These are phyloP conservation scores for Rubroshorea leprosula DNA, from an alignment of 345 rosid genomes.

Conservation along the genomic window DNA sequence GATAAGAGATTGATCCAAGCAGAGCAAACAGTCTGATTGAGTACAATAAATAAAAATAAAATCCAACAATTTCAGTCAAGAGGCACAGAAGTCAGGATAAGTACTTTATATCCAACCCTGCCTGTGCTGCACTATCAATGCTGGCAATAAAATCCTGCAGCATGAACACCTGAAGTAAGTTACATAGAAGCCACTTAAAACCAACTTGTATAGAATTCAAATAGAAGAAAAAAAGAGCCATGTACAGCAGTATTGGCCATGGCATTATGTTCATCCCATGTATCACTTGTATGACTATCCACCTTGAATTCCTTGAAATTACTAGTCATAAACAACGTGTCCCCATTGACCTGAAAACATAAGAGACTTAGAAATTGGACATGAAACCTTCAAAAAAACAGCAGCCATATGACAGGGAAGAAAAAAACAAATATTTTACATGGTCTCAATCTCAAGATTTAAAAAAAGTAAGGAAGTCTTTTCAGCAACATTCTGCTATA, in stretches of 20 bases:
- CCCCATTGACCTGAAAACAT: slow-evolving; percentile 82
- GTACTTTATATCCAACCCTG: slow-evolving; percentile 69
- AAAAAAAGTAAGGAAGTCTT: not conserved
- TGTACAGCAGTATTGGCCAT: slow-evolving; percentile 82
- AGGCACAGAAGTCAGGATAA: slow-evolving; percentile 17
- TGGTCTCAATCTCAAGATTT: not conserved
- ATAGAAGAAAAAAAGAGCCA: slow-evolving; percentile 10
- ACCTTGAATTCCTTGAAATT: slow-evolving; percentile 84
- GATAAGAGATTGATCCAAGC: no score
- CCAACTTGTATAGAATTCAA: not conserved
- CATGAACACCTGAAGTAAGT: slow-evolving; percentile 18
- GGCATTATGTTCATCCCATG: slow-evolving; percentile 85
- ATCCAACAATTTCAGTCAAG: not conserved
- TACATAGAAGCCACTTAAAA: slow-evolving; percentile 2
- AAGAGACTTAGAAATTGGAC: slow-evolving; percentile 2
- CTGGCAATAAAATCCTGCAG: slow-evolving; percentile 88
- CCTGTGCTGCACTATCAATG: slow-evolving; percentile 55
- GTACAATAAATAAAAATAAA: not conserved
- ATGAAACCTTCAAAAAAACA: slow-evolving; percentile 9
- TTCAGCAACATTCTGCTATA: not conserved
- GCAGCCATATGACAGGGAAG: not conserved
- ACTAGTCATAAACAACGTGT: slow-evolving; percentile 80
- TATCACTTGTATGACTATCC: slow-evolving; percentile 52
- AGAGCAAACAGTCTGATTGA: not conserved
- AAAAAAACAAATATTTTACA: not conserved